Base-by-base conservation (phyloP, 2,329 filamentous ascomycete species). In the Cytospora paraplurivora region DNA sequence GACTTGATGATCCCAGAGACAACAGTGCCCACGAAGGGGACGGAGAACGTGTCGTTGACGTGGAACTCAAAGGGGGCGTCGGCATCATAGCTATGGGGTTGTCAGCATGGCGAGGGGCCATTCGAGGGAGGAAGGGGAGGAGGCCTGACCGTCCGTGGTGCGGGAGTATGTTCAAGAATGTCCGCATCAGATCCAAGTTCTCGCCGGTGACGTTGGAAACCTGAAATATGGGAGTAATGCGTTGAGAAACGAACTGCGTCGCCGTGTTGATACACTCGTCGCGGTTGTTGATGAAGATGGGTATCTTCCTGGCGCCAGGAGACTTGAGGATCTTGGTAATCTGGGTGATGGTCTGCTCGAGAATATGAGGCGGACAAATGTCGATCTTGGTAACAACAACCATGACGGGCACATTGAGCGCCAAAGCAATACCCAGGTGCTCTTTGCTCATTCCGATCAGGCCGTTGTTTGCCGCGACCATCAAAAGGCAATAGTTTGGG, bases 361-460 rank as follows among this genome's bases (percentile, higher is more conserved):
- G 81, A 71, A 99, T 97, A 68, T 98, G 91, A 1, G 94, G 93
- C 27, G 95, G 95, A 75, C 95, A 98, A 62, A 98, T 98, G 74
- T 98, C 95, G 68, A 98, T 97, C 80, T 98, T 99, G 76, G 94
- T 99, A 67, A 98, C 88, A 68, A 97, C 89, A 4, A 98, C 93
- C 92, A 99, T 96, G 70, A 99, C 92, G 0, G 95, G 95, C 12
- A 99, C 94, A 72, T 98, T 98, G 58, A 99, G 81, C 0, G 95
- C 93, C 37, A 98, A 81, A 0, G 95, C 94, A 68, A 99, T 97
- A 17, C 95, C 95, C 4, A 99, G 80, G 76, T 99, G 95, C 79
- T 99, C 95, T 82, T 96, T 96, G 77, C 92, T 96, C 95, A 98
- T 99, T 21, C 95, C 95, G 54, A 98, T 91, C 53, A 99, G 81